phyloP scores from a whole-genome alignment of 208 protist genomes.

The Leishmania lainsoni region DNA sequence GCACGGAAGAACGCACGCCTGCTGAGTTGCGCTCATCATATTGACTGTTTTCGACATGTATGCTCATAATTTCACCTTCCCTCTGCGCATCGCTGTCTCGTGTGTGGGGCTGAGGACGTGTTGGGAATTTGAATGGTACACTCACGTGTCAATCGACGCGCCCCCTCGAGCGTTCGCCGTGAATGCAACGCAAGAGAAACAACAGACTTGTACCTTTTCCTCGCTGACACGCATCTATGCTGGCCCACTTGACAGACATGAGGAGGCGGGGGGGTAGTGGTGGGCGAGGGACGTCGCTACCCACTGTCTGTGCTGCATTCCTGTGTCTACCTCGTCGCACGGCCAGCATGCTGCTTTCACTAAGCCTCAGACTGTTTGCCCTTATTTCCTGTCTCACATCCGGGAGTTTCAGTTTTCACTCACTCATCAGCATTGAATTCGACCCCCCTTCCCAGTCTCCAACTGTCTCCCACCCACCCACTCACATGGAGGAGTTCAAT shows the following conservation, averaged over 20 bases:
- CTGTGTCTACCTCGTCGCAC: not conserved
- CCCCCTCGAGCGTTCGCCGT: not conserved
- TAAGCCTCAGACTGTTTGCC: not conserved
- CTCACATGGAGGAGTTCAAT: slow-evolving; percentile 13
- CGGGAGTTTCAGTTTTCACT: not conserved
- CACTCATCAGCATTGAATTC: not conserved
- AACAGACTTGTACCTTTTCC: not conserved
- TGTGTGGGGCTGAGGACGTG: no score
- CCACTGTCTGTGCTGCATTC: no score
- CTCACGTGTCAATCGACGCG: no score
- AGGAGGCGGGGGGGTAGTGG: not conserved
- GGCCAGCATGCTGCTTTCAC: not conserved
- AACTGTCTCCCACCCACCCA: not conserved
- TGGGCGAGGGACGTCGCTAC: no score
- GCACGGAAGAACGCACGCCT: no score
- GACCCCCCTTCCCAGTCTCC: not conserved
- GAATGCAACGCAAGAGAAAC: not conserved
- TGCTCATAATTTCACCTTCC: no score
- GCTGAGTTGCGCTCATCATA: no score
- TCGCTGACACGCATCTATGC: no score
- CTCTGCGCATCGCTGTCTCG: no score
- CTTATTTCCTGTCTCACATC: not conserved
- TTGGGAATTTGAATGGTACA: no score
- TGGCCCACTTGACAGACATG: not conserved
- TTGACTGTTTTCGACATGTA: no score